phyloP scores from a whole-genome alignment of 208 protist species.

The Crithidia thermophila region DNA sequence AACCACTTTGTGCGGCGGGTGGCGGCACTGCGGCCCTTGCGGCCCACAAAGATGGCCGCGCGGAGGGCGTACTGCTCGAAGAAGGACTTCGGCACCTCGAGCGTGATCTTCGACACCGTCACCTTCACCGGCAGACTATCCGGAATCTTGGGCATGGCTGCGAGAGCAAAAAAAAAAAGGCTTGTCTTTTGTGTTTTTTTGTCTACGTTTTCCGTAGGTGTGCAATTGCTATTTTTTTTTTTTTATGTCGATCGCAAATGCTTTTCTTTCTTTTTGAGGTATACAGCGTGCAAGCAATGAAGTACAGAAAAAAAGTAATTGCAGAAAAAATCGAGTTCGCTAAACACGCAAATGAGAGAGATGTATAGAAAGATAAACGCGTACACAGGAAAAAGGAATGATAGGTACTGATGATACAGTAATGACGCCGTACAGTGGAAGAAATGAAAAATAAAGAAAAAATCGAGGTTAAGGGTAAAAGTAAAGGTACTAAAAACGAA shows the following conservation, averaged over 20 bases:
- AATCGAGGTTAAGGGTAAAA: too few species aligned
- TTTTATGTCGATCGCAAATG: background rate
- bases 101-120: constrained; percentile 37
- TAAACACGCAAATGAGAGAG: too few species aligned
- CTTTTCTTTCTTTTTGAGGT: background rate
- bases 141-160: constrained; percentile 42
- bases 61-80: constrained; percentile 31
- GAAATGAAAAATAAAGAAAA: too few species aligned
- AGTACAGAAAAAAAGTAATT: too few species aligned
- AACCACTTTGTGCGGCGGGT: constrained; percentile 62
- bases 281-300: too few species aligned
- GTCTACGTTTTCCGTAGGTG: background rate
- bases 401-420: too few species aligned
- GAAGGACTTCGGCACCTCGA: constrained; percentile 46
- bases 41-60: constrained; percentile 40
- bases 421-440: too few species aligned
- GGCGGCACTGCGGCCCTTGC: constrained; percentile 35
- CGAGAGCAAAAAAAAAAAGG: background rate
- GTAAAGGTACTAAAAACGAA: too few species aligned
- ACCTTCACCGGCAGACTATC: constrained; percentile 42
- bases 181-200: too few species aligned
- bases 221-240: background rate
- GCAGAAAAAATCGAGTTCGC: too few species aligned
- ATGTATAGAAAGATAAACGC: too few species aligned
- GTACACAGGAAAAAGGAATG: too few species aligned